Evolutionary conservation across 192 early-diverging fungal genomes (phyloP).

Genomic region (Podochytrium sp.): DNA sequence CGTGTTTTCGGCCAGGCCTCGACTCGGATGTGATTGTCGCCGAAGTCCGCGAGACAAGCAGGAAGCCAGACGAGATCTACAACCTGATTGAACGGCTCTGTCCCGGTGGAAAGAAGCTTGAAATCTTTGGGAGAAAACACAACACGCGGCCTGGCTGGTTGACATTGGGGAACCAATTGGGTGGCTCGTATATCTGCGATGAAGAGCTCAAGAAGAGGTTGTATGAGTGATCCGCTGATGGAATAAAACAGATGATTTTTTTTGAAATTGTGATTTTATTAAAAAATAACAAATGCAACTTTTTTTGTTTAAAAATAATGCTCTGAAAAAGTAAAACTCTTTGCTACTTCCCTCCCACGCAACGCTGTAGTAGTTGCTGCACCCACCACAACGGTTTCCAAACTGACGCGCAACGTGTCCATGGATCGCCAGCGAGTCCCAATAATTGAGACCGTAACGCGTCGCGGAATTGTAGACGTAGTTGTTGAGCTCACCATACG

Average conservation of each 20-base stretch:
- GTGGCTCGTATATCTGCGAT: slow-evolving; percentile 56
- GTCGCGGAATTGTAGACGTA: too few species aligned
- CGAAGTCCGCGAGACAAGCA: slow-evolving; percentile 40
- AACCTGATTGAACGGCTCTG: slow-evolving; percentile 60
- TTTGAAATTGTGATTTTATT: too few species aligned
- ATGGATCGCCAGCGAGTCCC: too few species aligned
- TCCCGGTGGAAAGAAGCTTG: slow-evolving; percentile 61
- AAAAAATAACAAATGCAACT: not conserved
- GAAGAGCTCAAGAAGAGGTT: slow-evolving; percentile 41
- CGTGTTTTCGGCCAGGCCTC: slow-evolving; percentile 32
- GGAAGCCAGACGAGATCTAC: slow-evolving; percentile 69
- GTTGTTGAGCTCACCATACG: too few species aligned
- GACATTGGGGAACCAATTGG: slow-evolving; percentile 68
- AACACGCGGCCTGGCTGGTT: slow-evolving; percentile 67
- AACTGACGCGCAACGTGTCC: too few species aligned
- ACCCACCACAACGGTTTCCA: too few species aligned
- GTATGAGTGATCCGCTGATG: too few species aligned
- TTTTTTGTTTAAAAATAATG: not conserved
- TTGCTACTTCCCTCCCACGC: too few species aligned
- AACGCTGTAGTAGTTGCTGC: too few species aligned
- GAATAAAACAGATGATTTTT: too few species aligned
- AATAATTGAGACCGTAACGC: too few species aligned
- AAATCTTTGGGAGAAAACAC: slow-evolving; percentile 66
- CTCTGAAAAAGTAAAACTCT: not conserved
- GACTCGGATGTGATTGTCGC: slow-evolving; percentile 66